phyloP scores from a whole-genome alignment of 202 grass and related monocot genomes.

The Tripidium arundinaceum region DNA sequence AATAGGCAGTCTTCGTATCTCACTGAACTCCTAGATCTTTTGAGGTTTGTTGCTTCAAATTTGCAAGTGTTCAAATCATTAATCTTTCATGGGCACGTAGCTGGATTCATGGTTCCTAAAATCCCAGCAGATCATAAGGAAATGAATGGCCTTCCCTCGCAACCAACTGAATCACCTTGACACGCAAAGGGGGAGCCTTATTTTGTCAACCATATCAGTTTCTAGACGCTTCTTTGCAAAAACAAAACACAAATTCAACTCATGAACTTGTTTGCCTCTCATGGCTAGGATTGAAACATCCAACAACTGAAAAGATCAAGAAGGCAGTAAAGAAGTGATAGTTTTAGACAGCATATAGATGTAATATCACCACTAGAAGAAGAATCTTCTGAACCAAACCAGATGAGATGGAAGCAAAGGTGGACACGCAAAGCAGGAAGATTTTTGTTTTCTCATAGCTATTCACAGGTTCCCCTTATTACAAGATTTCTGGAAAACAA shows the following conservation, averaged over 20 bases:
- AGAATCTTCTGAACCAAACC: background rate
- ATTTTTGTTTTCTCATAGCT: background rate
- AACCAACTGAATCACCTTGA: background rate
- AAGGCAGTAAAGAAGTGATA: background rate
- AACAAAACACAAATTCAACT: background rate
- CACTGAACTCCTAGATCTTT: background rate
- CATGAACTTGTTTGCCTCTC: background rate
- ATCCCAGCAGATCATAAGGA: conserved; percentile 2
- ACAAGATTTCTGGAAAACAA: conserved; percentile 37
- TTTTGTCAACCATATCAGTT: background rate
- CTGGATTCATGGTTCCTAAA: background rate
- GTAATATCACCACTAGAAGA: background rate
- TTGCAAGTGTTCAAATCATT: background rate
- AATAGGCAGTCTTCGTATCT: background rate
- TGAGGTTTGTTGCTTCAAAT: background rate
- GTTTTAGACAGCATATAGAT: background rate
- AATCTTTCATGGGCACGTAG: background rate
- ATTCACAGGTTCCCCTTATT: conserved; percentile 29
- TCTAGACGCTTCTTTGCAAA: background rate
- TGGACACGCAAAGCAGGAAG: conserved; percentile 1
- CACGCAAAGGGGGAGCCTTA: background rate
- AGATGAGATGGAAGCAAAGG: background rate
- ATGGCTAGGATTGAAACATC: background rate
- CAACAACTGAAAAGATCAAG: background rate
- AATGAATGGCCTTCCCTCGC: background rate